phyloP scores from a whole-genome alignment of 2,329 filamentous ascomycete genomes.

The Sporothrix humicola region DNA sequence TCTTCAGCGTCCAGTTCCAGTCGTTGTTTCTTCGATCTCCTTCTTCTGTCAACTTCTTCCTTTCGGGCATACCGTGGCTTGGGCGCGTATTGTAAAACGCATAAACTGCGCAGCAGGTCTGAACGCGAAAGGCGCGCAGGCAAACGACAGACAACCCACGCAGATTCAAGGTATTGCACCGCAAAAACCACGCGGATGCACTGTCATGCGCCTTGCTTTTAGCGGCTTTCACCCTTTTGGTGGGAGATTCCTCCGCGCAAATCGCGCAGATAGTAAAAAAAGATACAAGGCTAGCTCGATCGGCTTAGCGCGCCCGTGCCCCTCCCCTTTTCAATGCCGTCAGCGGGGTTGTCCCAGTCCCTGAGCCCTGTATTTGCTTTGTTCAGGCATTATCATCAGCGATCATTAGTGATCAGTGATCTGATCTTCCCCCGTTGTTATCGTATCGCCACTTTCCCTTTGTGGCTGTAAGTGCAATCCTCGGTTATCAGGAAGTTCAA shows the following conservation, averaged over 20 bases:
- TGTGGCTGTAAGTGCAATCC: background rate
- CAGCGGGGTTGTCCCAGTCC: background rate
- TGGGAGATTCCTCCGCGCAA: background rate
- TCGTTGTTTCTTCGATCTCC: background rate
- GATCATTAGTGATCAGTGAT: background rate
- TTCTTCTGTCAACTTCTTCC: background rate
- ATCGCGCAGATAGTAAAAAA: conserved; percentile 18
- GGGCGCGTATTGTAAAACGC: background rate
- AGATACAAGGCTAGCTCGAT: background rate
- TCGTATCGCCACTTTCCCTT: conserved; percentile 11
- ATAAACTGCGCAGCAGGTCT: conserved; percentile 10
- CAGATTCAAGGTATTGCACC: background rate
- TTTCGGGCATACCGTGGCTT: background rate
- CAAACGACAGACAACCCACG: background rate
- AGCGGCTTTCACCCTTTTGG: background rate
- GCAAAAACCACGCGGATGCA: conserved; percentile 20
- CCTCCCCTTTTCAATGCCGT: conserved; percentile 12
- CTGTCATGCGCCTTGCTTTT: background rate
- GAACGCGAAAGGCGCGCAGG: background rate
- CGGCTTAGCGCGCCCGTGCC: conserved; percentile 11
- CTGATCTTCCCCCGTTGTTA: background rate
- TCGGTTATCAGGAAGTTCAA: background rate
- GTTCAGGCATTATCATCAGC: background rate
- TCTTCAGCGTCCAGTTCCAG: too few relatives aligned
- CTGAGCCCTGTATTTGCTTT: background rate